Base-by-base conservation (phyloP, 2,329 filamentous ascomycete genomes). In the Bipolaris gigantea region DNA sequence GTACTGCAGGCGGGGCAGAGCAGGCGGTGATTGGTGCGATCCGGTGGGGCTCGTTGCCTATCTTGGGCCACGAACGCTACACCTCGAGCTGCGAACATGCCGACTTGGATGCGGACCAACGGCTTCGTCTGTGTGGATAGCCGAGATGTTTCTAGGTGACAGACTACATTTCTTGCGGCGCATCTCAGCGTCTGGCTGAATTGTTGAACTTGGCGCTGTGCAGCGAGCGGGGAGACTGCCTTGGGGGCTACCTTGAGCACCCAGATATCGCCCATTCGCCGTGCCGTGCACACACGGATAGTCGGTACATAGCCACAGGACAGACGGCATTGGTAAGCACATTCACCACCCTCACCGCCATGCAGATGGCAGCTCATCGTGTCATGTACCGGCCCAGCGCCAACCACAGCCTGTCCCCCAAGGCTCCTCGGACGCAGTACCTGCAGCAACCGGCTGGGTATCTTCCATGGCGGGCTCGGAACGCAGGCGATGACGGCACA, bases 361-460 rank as follows among this genome's bases (percentile, higher is more conserved):
- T 5, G 8, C 21, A 34, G 19, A 8, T 13, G 21, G 8, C 15
- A 15, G 15, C 19, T 21, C 11, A 4, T 30, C 15, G 18, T 19
- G 5, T n/a, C 7, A 9, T 27, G 23, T 32, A 41, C 38, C 25
- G 6, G n/a, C 19, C 21, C 9, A 21, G 5, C 21, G 5, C 3
- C 21, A 6, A 23, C 34, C 44, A 30, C 46, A 38, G 27, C 16
- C 30, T 4, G 25, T 30, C 40, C 5, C 48, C 21, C 13, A 25
- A 34, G 5, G 16, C 46, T 40, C n/a, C 27, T 35, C 47, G 48
- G 47, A 47, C 33, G 35, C 51, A 48, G 64, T 67, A 67, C 64
- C 63, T 67, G 64, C 64, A 67, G 62, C 57, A 61, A 59, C 50
- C 53, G 49, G 51, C 48, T 53, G 55, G 43, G 30, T 41, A 47